Evolutionary conservation across 2,329 filamentous ascomycete genomes (phyloP), one percentile per base, ranked within the genome.

Genomic region (Arthrobotrys megalospora): DNA sequence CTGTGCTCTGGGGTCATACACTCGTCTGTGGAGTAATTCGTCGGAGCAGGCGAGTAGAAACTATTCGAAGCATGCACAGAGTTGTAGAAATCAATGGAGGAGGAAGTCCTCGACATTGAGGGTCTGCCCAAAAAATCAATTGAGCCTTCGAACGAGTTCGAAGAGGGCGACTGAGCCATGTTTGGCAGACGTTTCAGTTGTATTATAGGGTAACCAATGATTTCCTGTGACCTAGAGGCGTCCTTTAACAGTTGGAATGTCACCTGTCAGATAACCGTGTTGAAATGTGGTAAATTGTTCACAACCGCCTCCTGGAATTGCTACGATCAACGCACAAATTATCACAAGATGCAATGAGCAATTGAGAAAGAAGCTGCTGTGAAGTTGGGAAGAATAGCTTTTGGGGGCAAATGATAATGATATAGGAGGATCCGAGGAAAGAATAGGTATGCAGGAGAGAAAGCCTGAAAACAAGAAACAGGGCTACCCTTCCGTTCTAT

Each of bases 111-210:
- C 5, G 75, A 68, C 24, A 78, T 24, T 28, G 67, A 78, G 12
- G 75, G 75, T 64, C 67, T 67, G 6, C 75, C 75, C 43, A 78
- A 43, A 38, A 78, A 78, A 45, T 78, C 75, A 60, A 78, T 78
- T 7, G 75, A 72, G 1, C 66, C 75, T 21, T 72, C 67, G 52
- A 72, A 72, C 19, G 64, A 62, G 32, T 45, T 68, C 32, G 52
- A 47, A 14, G 63, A 53, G 21, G 48, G 52, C 5, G 24, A 68
- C 52, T 36, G 60, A 36, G 52, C 68, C 75, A 78, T 78, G 12
- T 16, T 64, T 55, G 34, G 21, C 38, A n/a, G 24, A 58, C 11
- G 52, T 50, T 32, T 70, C 50, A 65, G 58, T 68, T 62, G 34
- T 45, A 45, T 3, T 48, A 16, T 6, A 48, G 12, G 36, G 21